Conservation (phyloP, 2,329 filamentous ascomycete genomes). For the Botryotinia globosa region DNA sequence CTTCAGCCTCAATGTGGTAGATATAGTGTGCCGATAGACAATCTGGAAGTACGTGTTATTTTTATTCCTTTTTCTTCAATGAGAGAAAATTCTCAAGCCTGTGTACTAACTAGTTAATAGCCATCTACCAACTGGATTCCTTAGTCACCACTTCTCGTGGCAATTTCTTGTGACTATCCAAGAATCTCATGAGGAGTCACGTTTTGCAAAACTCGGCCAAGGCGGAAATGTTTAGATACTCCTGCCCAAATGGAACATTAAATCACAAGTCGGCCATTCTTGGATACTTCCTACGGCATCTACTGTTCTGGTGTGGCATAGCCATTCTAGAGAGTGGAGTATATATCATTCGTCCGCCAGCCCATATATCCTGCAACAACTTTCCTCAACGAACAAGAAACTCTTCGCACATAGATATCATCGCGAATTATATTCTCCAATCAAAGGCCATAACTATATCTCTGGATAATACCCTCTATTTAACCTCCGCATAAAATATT, state of each 20-base stretch:
- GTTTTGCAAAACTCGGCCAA: neutral
- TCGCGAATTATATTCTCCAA: constrained; percentile 70
- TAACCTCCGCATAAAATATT: neutral
- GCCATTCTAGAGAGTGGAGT: constrained; percentile 76
- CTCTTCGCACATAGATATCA: constrained; percentile 73
- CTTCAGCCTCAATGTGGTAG: neutral
- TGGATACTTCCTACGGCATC: neutral
- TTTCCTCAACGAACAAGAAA: constrained; percentile 86
- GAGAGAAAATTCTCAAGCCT: accelerated
- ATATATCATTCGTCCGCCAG: constrained; percentile 81
- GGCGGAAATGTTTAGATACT: neutral
- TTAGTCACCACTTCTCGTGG: neutral
- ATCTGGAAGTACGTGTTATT: neutral
- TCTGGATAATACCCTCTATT: neutral
- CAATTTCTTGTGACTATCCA: neutral
- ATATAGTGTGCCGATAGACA: neutral
- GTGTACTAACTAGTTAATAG: neutral
- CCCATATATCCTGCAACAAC: constrained; percentile 64
- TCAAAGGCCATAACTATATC: neutral
- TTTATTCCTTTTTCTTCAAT: neutral
- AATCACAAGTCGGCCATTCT: too few relatives aligned
- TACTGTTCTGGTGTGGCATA: neutral
- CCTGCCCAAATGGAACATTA: neutral
- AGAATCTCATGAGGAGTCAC: neutral
- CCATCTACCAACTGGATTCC: neutral